A percentile compares a stretch with the other conserved stretches of the same genome.
Evolutionary conservation across 2,329 filamentous ascomycete genomes (phyloP).

Genomic region (Ilyonectria robusta): DNA sequence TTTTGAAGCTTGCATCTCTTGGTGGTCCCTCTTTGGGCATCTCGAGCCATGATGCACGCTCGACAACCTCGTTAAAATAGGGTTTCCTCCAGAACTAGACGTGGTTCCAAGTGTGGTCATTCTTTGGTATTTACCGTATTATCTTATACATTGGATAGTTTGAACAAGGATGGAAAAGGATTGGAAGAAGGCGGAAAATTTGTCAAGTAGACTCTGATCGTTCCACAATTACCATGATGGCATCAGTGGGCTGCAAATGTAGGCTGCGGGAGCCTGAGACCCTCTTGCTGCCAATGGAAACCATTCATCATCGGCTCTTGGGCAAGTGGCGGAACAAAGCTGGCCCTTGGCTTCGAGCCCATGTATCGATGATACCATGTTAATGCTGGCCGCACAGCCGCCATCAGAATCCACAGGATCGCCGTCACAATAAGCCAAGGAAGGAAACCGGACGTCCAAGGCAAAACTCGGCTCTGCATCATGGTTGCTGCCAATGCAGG

Average conservation of each 20-base stretch:
- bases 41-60: too few relatives aligned
- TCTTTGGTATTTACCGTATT: too few relatives aligned
- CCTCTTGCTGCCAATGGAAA: not conserved
- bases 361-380: not conserved
- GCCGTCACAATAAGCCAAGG: conserved; percentile 1
- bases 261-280: not conserved
- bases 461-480: conserved; percentile 16
- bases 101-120: too few relatives aligned
- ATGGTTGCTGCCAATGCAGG: conserved; percentile 9
- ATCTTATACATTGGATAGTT: too few relatives aligned
- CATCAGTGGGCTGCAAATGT: not conserved
- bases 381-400: not conserved
- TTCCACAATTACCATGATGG: not conserved
- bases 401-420: not conserved
- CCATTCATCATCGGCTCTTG: not conserved
- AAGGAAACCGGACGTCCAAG: conserved; percentile 18
- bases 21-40: too few relatives aligned
- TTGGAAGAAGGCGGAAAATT: too few relatives aligned
- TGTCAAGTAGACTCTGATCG: not conserved
- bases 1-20: too few relatives aligned
- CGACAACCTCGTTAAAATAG: too few relatives aligned
- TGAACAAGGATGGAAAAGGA: too few relatives aligned
- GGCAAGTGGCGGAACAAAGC: not conserved
- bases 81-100: too few relatives aligned
- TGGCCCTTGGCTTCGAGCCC: not conserved